Evolutionary conservation across 2,329 filamentous ascomycete species (phyloP).

Genomic region (Monilinia aucupariae): DNA sequence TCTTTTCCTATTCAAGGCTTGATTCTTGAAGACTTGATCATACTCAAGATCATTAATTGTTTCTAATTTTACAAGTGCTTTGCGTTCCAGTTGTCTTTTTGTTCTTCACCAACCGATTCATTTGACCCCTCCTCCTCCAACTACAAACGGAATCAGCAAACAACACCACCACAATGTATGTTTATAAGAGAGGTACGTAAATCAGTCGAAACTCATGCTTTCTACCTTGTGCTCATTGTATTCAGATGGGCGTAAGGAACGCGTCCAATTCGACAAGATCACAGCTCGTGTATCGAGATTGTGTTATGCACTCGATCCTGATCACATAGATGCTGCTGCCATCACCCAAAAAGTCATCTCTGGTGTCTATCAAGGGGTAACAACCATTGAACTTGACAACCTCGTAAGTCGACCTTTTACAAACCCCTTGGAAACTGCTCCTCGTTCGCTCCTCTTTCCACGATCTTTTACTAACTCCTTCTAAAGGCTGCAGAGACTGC

Average conservation of each 20-base stretch:
- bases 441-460: slow-evolving; percentile 9
- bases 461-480: slow-evolving; percentile 23
- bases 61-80: slow-evolving; percentile 1
- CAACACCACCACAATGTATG: slow-evolving; percentile 33
- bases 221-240: background rate
- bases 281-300: slow-evolving; percentile 94
- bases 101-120: background rate
- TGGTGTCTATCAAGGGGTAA: slow-evolving; percentile 97
- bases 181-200: slow-evolving; percentile 37
- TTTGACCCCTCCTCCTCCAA: slow-evolving; percentile 20
- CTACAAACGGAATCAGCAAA: slow-evolving; percentile 11
- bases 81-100: slow-evolving; percentile 2
- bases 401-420: slow-evolving; percentile 60
- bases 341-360: slow-evolving; percentile 99
- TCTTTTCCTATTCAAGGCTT: background rate
- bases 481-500: slow-evolving; percentile 91
- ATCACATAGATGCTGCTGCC: slow-evolving; percentile 93
- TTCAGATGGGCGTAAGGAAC: slow-evolving; percentile 96
- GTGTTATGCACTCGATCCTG: slow-evolving; percentile 93
- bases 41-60: background rate
- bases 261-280: slow-evolving; percentile 99
- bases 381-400: slow-evolving; percentile 92
- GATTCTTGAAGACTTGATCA: background rate
- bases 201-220: background rate
- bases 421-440: slow-evolving; percentile 19